Evolutionary conservation across 257 asterid species (phyloP), one percentile per base, ranked within the genome.

Genomic region (Rubia yunnanensis): DNA sequence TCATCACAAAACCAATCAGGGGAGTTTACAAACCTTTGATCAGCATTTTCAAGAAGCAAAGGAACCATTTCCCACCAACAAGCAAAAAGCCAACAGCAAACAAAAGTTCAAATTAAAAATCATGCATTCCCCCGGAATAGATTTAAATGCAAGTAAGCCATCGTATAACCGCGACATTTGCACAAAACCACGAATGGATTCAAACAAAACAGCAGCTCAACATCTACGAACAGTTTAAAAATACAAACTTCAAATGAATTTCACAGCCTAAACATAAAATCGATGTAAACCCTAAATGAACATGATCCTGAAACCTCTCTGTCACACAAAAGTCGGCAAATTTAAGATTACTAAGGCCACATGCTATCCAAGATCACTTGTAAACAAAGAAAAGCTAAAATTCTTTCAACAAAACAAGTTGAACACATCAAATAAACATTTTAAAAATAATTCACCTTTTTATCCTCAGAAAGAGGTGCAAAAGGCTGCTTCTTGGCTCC

Each of bases 381-480:
- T 10, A 36, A 57, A 48, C 14, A 28, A 13, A 50, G 36, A 17
- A 67, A 53, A 31, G 35, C 31, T 6, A 28, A 36, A 13, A 70
- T n/a, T n/a, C 15, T 22, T 13, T 48, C 8, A 22, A 39, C 48
- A 39, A 39, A 34, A 58, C 64, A 64, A 38, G 59, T 0, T 24
- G 17, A 44, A 17, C 52, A 53, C 28, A 14, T 39, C 34, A 53
- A 18, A 46, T 10, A n/a, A 26, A 54, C 18, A 59, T 7, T 22
- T 41, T 11, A 38, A 50, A 26, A 38, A 67, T 39, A 32, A 38
- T 11, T 57, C 75, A 86, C 96, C 91, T 89, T 89, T 70, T 87
- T 89, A 61, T 89, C 96, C 84, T 89, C 94, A 11, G 96, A 85
- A 22, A 83, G 74, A 57, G 83, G 86, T 67, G 65, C 70, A 67